phyloP scores from a whole-genome alignment of 2,329 filamentous ascomycete species.

The Sclerotinia nivalis region DNA sequence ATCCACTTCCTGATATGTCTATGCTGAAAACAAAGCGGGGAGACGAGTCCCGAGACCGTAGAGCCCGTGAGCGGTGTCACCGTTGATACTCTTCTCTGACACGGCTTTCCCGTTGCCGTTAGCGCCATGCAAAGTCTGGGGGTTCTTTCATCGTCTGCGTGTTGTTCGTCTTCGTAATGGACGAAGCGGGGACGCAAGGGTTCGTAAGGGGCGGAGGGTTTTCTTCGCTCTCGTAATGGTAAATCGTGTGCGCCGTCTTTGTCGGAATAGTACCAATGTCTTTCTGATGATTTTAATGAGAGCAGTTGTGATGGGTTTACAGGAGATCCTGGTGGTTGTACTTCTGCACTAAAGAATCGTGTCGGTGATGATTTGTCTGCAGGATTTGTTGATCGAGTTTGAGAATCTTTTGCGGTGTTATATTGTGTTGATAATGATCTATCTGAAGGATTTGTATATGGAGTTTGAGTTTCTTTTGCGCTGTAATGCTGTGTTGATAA shows the following conservation, averaged over 20 bases:
- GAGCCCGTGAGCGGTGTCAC: not conserved
- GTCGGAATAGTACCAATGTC: slow-evolving; percentile 2
- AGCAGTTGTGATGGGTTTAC: not conserved
- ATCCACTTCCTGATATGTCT: not conserved
- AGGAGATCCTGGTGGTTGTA: not conserved
- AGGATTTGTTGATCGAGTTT: not conserved
- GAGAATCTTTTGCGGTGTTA: not conserved
- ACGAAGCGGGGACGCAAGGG: not conserved
- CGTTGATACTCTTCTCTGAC: slow-evolving; percentile 10
- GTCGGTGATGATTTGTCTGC: not conserved
- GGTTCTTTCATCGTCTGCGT: not conserved
- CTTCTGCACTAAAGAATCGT: not conserved
- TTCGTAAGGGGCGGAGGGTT: not conserved
- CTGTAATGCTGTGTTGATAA: not conserved
- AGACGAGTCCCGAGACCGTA: not conserved
- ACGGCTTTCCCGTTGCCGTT: not conserved
- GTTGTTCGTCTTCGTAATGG: slow-evolving; percentile 5
- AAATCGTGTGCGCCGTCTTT: not conserved
- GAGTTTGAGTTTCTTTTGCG: not conserved
- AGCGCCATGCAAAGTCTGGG: not conserved
- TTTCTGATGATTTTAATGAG: not conserved
- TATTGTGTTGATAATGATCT: too few relatives aligned
- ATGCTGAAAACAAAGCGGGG: slow-evolving; percentile 17
- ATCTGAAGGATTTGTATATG: not conserved
- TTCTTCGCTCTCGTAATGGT: not conserved